Conservation (phyloP, 192 early-diverging fungal species). For the Backusella tuberculispora region DNA sequence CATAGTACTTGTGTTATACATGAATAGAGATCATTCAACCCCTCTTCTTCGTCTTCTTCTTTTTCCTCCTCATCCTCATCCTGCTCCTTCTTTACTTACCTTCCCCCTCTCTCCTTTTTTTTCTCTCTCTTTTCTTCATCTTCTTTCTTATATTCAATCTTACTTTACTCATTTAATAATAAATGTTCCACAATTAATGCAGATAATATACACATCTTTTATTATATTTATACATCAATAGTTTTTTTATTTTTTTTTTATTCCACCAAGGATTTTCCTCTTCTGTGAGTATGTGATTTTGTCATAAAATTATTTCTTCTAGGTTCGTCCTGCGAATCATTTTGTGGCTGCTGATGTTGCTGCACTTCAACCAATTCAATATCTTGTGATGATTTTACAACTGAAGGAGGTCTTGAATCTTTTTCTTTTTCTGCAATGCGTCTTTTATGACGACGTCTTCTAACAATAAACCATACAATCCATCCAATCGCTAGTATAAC, state of each 20-base stretch:
- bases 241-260: not conserved
- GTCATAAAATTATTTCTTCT: slow-evolving; percentile 5
- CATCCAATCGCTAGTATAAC: slow-evolving; percentile 31
- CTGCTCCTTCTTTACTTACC: not conserved
- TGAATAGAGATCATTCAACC: not conserved
- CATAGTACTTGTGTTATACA: too few relatives aligned
- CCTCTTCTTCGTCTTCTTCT: not conserved
- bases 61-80: too few relatives aligned
- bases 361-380: not conserved
- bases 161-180: too few relatives aligned
- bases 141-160: too few relatives aligned
- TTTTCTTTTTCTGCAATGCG: slow-evolving; percentile 23
- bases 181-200: too few relatives aligned
- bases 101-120: not conserved
- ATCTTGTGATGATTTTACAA: slow-evolving; percentile 7
- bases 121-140: too few relatives aligned
- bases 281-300: slow-evolving; percentile 4
- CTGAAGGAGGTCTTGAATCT: slow-evolving; percentile 33
- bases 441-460: slow-evolving; percentile 10
- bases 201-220: slow-evolving; percentile 8
- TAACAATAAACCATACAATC: slow-evolving; percentile 23
- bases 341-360: not conserved
- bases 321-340: slow-evolving; percentile 6
- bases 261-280: not conserved
- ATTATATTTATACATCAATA: not conserved